Evolutionary conservation across 2,329 filamentous ascomycete species (phyloP).

Genomic region (Acrocalymma vagum): DNA sequence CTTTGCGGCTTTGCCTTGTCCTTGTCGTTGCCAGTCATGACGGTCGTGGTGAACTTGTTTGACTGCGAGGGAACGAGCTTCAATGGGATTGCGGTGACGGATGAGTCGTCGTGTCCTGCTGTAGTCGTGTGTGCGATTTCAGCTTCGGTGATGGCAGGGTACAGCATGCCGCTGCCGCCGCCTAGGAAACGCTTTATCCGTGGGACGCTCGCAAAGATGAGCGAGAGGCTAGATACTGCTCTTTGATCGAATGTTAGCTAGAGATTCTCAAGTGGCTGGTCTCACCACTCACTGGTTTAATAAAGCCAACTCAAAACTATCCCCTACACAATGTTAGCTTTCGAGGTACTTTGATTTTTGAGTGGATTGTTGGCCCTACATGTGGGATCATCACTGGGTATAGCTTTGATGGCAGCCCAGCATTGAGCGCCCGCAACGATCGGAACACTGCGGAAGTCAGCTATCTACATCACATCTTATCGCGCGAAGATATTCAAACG

Average conservation of each 20-base stretch:
- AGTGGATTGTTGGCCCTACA: slow-evolving; percentile 8
- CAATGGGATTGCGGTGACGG: not conserved
- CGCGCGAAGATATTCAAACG: no score
- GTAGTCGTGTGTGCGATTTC: slow-evolving; percentile 15
- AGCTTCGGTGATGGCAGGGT: slow-evolving; percentile 20
- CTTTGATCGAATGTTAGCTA: slow-evolving; percentile 15
- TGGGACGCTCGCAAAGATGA: slow-evolving; percentile 26
- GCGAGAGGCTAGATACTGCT: slow-evolving; percentile 23
- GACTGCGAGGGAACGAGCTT: slow-evolving; percentile 21
- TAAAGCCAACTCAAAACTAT: slow-evolving; percentile 19
- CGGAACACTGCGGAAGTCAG: slow-evolving; percentile 18
- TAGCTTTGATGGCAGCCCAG: slow-evolving; percentile 18
- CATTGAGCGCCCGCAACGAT: slow-evolving; percentile 19
- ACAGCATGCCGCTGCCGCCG: slow-evolving; percentile 19
- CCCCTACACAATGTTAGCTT: slow-evolving; percentile 17
- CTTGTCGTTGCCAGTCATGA: slow-evolving; percentile 15
- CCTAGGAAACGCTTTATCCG: slow-evolving; percentile 25
- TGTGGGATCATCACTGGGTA: slow-evolving; percentile 14
- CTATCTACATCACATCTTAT: no score
- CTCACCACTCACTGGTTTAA: slow-evolving; percentile 21
- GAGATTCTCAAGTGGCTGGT: not conserved
- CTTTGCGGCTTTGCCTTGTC: slow-evolving; percentile 9
- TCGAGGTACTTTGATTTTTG: no score
- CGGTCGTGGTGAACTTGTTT: slow-evolving; percentile 21
- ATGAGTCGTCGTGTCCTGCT: not conserved